These are phyloP conservation scores for Furcasterigmium sp. DNA, from an alignment of 2,329 filamentous ascomycete species.

Conservation along the genomic window DNA sequence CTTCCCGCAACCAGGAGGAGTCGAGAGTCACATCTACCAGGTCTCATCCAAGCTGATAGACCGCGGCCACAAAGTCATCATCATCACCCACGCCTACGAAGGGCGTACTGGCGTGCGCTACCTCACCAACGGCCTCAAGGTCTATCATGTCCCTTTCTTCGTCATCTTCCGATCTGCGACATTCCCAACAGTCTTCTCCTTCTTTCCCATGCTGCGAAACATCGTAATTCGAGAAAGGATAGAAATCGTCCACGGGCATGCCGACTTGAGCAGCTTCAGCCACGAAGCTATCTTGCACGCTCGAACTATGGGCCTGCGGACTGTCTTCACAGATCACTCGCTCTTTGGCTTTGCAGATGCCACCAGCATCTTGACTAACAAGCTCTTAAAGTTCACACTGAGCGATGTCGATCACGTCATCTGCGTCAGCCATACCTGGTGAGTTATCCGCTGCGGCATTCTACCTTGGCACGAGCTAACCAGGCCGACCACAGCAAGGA, in stretches of 20 bases:
- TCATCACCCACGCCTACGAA: slow-evolving; percentile 93
- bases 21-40: slow-evolving; percentile 98
- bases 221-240: slow-evolving; percentile 93
- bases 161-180: slow-evolving; percentile 92
- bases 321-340: slow-evolving; percentile 96
- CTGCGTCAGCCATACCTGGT: slow-evolving; percentile 98
- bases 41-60: slow-evolving; percentile 94
- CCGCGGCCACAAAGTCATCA: slow-evolving; percentile 94
- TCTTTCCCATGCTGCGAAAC: slow-evolving; percentile 96
- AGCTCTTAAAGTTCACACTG: slow-evolving; percentile 89
- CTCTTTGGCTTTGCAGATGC: slow-evolving; percentile 97
- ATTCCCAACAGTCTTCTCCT: slow-evolving; percentile 96
- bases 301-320: slow-evolving; percentile 90
- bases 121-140: slow-evolving; percentile 94
- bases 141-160: slow-evolving; percentile 95
- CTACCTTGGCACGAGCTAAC: slow-evolving; percentile 10
- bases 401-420: slow-evolving; percentile 98
- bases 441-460: slow-evolving; percentile 18
- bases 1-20: slow-evolving; percentile 92
- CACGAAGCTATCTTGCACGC: slow-evolving; percentile 94
- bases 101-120: slow-evolving; percentile 90
- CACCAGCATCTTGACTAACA: slow-evolving; percentile 92
- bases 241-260: slow-evolving; percentile 97
- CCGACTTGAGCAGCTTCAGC: slow-evolving; percentile 84
- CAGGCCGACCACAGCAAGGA: slow-evolving; percentile 69